These are phyloP conservation scores for Hyaloscypha bicolor DNA, from an alignment of 495 filamentous ascomycete species.

Conservation along the genomic window DNA sequence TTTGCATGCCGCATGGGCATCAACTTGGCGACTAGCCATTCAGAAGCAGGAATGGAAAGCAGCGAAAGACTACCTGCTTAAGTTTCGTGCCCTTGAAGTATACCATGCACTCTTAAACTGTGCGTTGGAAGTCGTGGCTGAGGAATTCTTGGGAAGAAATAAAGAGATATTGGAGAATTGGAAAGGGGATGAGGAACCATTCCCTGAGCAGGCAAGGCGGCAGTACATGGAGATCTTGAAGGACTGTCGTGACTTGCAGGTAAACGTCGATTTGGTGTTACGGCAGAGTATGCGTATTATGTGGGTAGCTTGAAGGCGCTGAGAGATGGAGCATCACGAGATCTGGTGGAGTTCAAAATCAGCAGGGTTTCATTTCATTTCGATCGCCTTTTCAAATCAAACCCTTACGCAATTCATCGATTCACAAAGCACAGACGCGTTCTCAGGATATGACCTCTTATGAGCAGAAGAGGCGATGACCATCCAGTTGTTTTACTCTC, in stretches of 20 bases:
- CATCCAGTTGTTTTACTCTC: too few species aligned
- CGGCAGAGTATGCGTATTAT: neutral
- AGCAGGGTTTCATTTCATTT: neutral
- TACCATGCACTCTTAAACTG: neutral
- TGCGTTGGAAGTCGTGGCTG: slow-evolving; percentile 3
- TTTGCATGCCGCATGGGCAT: slow-evolving; percentile 1
- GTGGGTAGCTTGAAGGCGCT: neutral
- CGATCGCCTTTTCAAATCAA: too few species aligned
- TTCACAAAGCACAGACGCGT: too few species aligned
- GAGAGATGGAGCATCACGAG: neutral
- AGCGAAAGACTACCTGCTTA: slow-evolving; percentile 5
- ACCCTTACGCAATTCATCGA: too few species aligned
- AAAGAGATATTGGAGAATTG: neutral
- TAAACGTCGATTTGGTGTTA: neutral
- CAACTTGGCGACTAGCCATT: slow-evolving; percentile 4
- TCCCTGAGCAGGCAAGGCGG: neutral
- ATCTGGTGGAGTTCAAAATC: neutral
- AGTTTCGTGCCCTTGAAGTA: neutral
- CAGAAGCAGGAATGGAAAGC: slow-evolving; percentile 1
- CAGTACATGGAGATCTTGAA: slow-evolving; percentile 1
- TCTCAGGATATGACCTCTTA: too few species aligned
- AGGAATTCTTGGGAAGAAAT: slow-evolving; percentile 1
- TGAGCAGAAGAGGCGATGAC: too few species aligned
- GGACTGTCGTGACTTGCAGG: neutral
- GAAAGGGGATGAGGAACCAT: neutral